Percentiles rank a stretch among this genome's conserved stretches.
Conservation (phyloP, 352 stramenopile genomes). For the Pythium sp. region DNA sequence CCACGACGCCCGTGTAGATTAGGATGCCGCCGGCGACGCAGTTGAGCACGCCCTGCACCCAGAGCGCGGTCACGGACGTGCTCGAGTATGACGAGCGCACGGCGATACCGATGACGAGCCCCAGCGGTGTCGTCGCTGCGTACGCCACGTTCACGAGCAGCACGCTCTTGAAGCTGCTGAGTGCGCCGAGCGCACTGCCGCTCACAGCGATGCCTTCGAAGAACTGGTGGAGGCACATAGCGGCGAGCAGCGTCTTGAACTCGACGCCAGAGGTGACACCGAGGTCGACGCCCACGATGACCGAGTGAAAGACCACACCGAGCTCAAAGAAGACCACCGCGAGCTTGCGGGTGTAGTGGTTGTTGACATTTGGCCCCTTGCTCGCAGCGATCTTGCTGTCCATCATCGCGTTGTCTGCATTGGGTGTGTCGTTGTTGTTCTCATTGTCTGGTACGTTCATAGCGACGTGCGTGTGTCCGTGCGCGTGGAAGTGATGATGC, state of each 20-base stretch:
- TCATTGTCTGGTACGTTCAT: not conserved
- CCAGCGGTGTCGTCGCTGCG: constrained; percentile 50
- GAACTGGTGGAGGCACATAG: constrained; percentile 77
- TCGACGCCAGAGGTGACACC: constrained; percentile 41
- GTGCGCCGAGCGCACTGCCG: constrained; percentile 34
- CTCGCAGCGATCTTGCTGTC: not conserved
- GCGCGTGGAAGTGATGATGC: constrained; percentile 25
- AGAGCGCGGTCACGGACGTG: constrained; percentile 44
- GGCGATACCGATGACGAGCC: constrained; percentile 54
- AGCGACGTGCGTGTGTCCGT: constrained; percentile 25
- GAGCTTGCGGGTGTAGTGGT: constrained; percentile 34
- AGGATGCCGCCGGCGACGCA: constrained; percentile 65
- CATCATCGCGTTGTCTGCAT: not conserved
- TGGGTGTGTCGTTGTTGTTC: constrained; percentile 19
- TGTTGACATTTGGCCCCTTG: constrained; percentile 18
- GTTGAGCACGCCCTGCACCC: constrained; percentile 62
- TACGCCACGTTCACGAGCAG: constrained; percentile 52
- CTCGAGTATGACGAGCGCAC: constrained; percentile 50
- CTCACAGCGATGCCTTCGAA: constrained; percentile 69
- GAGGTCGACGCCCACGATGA: constrained; percentile 67
- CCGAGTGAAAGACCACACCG: constrained; percentile 60
- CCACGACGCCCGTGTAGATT: constrained; percentile 47
- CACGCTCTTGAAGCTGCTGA: constrained; percentile 37
- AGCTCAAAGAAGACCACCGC: constrained; percentile 51
- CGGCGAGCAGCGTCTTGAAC: constrained; percentile 61